phyloP scores from a whole-genome alignment of 1,284 basidiomycete species.

The Golubevia pallescens region DNA sequence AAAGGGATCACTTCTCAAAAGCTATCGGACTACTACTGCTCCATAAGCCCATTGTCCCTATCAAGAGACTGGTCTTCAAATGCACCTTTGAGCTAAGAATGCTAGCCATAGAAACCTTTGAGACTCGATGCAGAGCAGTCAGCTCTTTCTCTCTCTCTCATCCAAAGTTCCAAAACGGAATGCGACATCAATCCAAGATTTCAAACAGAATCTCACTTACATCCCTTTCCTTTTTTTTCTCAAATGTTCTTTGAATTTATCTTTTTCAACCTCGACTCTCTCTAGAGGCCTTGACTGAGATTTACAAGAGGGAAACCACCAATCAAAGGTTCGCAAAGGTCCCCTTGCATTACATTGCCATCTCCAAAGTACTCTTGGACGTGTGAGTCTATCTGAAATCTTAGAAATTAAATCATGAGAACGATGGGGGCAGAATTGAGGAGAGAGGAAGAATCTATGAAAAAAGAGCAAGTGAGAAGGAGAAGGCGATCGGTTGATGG shows the following conservation, averaged over 20 bases:
- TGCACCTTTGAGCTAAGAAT: too few relatives aligned
- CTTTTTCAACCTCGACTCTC: conserved; percentile 6
- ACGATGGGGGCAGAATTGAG: too few relatives aligned
- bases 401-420: not conserved
- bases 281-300: conserved; percentile 77
- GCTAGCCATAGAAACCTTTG: too few relatives aligned
- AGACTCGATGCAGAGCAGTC: too few relatives aligned
- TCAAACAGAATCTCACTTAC: not conserved
- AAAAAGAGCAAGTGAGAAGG: too few relatives aligned
- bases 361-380: conserved; percentile 85
- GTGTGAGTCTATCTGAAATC: conserved; percentile 70
- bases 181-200: not conserved
- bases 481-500: too few relatives aligned
- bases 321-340: conserved; percentile 52
- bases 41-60: too few relatives aligned
- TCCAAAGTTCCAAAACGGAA: conserved; percentile 3
- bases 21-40: too few relatives aligned
- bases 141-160: not conserved
- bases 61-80: too few relatives aligned
- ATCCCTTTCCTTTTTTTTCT: not conserved
- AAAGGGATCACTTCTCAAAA: too few relatives aligned
- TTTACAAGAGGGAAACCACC: conserved; percentile 52
- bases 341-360: conserved; percentile 81
- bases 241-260: not conserved
- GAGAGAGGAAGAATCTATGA: too few relatives aligned